Conservation (phyloP, 352 stramenopile genomes). For the Globisporangium heterothallicum region DNA sequence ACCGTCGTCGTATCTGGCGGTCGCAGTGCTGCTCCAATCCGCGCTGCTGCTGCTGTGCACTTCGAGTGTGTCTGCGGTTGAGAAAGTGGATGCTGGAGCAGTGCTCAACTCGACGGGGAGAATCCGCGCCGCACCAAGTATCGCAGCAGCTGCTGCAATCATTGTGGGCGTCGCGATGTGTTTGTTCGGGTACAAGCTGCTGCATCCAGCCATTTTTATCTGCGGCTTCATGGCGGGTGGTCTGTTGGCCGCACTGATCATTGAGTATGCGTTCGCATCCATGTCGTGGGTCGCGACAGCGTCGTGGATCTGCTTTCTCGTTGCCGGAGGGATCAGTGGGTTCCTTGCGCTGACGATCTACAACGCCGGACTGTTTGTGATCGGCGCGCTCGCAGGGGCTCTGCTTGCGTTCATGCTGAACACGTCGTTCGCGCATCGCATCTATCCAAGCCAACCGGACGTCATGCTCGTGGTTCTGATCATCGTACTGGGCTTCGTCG, state of each 20-base stretch:
- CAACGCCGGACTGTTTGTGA: slow-evolving; percentile 40
- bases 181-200: slow-evolving; percentile 47
- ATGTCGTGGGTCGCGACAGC: slow-evolving; percentile 46
- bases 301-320: slow-evolving; percentile 50
- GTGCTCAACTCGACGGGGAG: slow-evolving; percentile 34
- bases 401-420: slow-evolving; percentile 27
- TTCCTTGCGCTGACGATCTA: slow-evolving; percentile 45
- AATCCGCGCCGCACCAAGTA: slow-evolving; percentile 35
- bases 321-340: slow-evolving; percentile 34
- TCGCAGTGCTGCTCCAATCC: not conserved
- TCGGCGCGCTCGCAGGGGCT: slow-evolving; percentile 26
- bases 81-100: slow-evolving; percentile 2
- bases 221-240: slow-evolving; percentile 70
- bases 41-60: not conserved
- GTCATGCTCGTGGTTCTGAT: slow-evolving; percentile 37
- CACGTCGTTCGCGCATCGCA: slow-evolving; percentile 27
- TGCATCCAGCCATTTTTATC: slow-evolving; percentile 55
- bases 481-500: slow-evolving; percentile 27
- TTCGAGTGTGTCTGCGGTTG: not conserved
- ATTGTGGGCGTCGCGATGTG: slow-evolving; percentile 40
- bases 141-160: slow-evolving; percentile 47
- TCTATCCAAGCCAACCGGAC: slow-evolving; percentile 42
- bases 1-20: not conserved
- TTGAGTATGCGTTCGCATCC: slow-evolving; percentile 42
- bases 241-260: slow-evolving; percentile 47